Evolutionary conservation across 176 grass and related monocot species (phyloP), one percentile per base, ranked within the genome.

Genomic region (Melocanna baccifera): DNA sequence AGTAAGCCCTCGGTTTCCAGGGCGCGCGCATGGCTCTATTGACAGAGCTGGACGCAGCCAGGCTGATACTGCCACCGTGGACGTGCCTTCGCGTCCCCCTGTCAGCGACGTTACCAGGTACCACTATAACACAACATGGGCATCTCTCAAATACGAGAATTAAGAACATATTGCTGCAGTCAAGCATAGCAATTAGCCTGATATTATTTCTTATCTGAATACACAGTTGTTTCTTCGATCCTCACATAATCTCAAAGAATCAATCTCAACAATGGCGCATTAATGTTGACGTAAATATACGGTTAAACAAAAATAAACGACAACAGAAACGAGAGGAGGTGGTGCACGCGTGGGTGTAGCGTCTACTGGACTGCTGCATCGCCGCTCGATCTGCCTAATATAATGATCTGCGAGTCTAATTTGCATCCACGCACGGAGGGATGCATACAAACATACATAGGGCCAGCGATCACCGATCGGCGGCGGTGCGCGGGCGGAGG

Each of bases 401-500:
- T n/a, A n/a, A n/a, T n/a, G 30, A 36, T 9, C 15, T 7, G 63
- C 63, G 30, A 36, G 62, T 66, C 1, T 62, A 5, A 28, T 29
- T 16, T 5, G 46, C 71, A 14, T 29, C 16, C 46, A 36, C 50
- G 19, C 73, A 40, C 16, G 47, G 48, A 36, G 71, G 22, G 14
- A 15, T 4, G 48, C 66, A 59, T n/a, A 3, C 8, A 57, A n/a
- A 57, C 22, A 57, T n/a, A 57, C 22, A 57, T n/a, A n/a, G 55
- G 55, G 20, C 22, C 1, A n/a, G 32, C 4, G 30, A 36, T 86
- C 78, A 90, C 23, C 77, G 83, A 30, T 85, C 82, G 68, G 86
- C 45, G 29, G 28, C 41, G 10, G 26, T 46, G 5, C 84, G 85
- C 3, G 93, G 93, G 37, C 90, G 90, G 65, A 88, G 81, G 82